phyloP scores from a whole-genome alignment of 352 stramenopile genomes.

The Phytopythium vexans region DNA sequence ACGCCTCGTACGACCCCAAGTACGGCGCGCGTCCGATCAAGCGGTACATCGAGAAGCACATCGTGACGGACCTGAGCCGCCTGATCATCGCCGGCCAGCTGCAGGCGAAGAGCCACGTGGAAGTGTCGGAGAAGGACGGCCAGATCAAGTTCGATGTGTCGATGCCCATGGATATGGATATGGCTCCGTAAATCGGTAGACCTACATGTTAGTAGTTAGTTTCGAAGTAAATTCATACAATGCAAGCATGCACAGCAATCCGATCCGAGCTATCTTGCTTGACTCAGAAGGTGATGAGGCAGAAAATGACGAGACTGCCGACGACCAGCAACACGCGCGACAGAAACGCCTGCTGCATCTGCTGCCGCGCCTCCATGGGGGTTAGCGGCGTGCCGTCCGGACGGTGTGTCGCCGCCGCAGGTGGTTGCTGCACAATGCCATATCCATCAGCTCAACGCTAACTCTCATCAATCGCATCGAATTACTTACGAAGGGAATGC shows the following conservation, averaged over 20 bases:
- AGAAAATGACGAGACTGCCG: slow-evolving; percentile 69
- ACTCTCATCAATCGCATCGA: no score
- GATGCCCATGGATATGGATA: slow-evolving; percentile 29
- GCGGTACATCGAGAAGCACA: slow-evolving; percentile 93
- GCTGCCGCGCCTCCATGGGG: slow-evolving; percentile 50
- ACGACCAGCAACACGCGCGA: slow-evolving; percentile 69
- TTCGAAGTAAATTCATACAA: no score
- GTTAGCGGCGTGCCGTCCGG: slow-evolving; percentile 44
- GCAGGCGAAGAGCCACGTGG: slow-evolving; percentile 62
- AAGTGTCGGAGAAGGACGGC: slow-evolving; percentile 42
- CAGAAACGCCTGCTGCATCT: slow-evolving; percentile 71
- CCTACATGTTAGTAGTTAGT: no score
- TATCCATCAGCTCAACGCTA: not conserved
- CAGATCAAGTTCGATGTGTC: slow-evolving; percentile 53
- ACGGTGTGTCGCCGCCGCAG: slow-evolving; percentile 28
- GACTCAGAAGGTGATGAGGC: slow-evolving; percentile 57
- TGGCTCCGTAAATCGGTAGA: slow-evolving; percentile 19
- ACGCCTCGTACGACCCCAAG: slow-evolving; percentile 90
- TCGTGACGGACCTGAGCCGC: slow-evolving; percentile 89
- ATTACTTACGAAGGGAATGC: slow-evolving; percentile 39
- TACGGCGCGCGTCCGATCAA: slow-evolving; percentile 96
- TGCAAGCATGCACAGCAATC: not conserved
- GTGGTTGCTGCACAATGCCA: slow-evolving; percentile 27
- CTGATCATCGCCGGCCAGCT: slow-evolving; percentile 59
- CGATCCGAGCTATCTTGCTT: not conserved